These are phyloP conservation scores for Ceratobasidium sp. DNA, from an alignment of 1,284 basidiomycete species.

Conservation along the genomic window DNA sequence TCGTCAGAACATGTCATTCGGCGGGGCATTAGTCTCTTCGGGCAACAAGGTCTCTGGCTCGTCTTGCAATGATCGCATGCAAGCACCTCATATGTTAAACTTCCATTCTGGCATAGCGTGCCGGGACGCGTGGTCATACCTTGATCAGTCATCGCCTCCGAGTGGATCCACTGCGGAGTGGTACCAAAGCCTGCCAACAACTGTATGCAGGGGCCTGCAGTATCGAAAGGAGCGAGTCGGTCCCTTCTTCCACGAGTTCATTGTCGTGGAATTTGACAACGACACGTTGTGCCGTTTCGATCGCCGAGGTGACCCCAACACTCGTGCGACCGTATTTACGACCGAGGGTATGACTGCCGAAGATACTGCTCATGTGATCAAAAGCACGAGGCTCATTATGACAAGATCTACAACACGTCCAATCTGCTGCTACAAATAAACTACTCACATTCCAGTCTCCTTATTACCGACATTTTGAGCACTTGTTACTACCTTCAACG, in stretches of 20 bases:
- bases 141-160: no score
- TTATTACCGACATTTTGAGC: not conserved
- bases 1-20: no score
- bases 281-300: constrained; percentile 11
- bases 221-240: not conserved
- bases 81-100: no score
- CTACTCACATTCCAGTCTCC: no score
- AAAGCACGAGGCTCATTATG: not conserved
- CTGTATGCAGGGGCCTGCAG: not conserved
- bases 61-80: no score
- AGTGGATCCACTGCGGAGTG: no score
- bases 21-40: no score
- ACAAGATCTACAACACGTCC: not conserved
- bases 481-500: constrained; percentile 7
- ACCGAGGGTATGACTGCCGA: not conserved
- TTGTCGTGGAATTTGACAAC: not conserved
- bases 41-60: no score
- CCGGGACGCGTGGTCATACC: no score
- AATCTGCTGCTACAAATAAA: not conserved
- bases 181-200: not conserved
- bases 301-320: not conserved
- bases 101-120: no score
- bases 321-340: not conserved
- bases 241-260: not conserved
- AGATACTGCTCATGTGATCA: constrained; percentile 6